Base-by-base conservation (phyloP, 2,329 filamentous ascomycete species). In the Penicillium vulpinum region DNA sequence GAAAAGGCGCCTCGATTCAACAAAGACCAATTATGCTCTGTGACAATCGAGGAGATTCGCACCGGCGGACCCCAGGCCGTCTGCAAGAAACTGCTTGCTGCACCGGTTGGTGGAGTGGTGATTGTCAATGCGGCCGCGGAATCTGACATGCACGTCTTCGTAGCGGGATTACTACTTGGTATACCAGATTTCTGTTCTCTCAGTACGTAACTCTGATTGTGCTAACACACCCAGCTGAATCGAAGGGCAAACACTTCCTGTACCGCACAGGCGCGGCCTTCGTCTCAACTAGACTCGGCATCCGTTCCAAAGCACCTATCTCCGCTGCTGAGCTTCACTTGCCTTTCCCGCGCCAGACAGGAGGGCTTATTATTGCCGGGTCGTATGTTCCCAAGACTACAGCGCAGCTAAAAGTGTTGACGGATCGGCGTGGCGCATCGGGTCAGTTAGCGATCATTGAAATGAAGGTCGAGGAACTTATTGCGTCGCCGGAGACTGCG, bases 311-410 rank as follows among this genome's bases (percentile, higher is more conserved):
- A 18, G 67, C 78, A 0, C 82, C 83, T 0, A 76, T 85, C 11
- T 77, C 80, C 0, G 76, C 80, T 0, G 59, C 66, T 0, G 73
- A 82, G 24, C 69, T 85, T 0, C 60, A 73, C 0, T 67, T 80
- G 10, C 64, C 67, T 0, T 70, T 70, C 0, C 68, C 69, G 0
- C 62, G 63, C 13, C 56, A 68, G 2, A 71, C 72, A 0, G 83
- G 83, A 0, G 83, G 82, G 0, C 65, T 86, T 0, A 77, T 85
- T 18, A 77, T 86, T 16, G 83, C 82, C 0, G 83, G 84, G 0
- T 83, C 80, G 0, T 85, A 86, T 43, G 82, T 85, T 0, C 82
- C 82, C 3, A 85, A 85, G 60, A 86, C 83, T 0, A 85, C 83
- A 0, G 77, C 80, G 0, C 83, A 85, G 54, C 67, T 85, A 0